Evolutionary conservation across 768 basidiomycete genomes (phyloP).

Genomic region (Trametes cubensis): DNA sequence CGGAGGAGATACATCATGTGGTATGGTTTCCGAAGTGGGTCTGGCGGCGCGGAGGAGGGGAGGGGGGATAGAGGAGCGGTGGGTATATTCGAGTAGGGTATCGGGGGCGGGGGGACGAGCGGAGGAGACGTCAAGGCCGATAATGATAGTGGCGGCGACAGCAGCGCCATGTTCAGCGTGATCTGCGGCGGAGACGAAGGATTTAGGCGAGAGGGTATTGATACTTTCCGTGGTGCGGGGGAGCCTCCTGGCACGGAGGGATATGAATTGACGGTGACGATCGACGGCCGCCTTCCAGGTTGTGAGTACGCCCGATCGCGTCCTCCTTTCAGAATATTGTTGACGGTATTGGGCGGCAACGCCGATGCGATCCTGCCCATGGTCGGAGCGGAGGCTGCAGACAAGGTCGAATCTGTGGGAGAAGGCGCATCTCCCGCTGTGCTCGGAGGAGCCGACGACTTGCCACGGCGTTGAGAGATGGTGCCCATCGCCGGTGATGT

Average conservation of each 20-base stretch:
- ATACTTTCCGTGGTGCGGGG: slow-evolving; percentile 57
- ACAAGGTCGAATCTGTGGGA: slow-evolving; percentile 42
- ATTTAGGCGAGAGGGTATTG: slow-evolving; percentile 62
- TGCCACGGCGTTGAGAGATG: slow-evolving; percentile 68
- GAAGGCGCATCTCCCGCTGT: slow-evolving; percentile 34
- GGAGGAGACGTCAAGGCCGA: slow-evolving; percentile 33
- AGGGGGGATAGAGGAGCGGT: slow-evolving; percentile 79
- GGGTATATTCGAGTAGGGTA: slow-evolving; percentile 59
- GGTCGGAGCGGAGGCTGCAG: slow-evolving; percentile 38
- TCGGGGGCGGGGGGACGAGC: slow-evolving; percentile 50
- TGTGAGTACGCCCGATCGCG: slow-evolving; percentile 77
- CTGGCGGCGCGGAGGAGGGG: slow-evolving; percentile 70
- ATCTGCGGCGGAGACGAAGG: slow-evolving; percentile 51
- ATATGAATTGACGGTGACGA: slow-evolving; percentile 54
- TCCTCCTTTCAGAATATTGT: slow-evolving; percentile 41
- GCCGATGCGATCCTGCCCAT: slow-evolving; percentile 40
- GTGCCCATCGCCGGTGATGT: slow-evolving; percentile 62
- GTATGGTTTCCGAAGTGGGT: slow-evolving; percentile 82
- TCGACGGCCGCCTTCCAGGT: slow-evolving; percentile 70
- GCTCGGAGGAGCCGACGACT: slow-evolving; percentile 58
- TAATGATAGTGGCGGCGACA: slow-evolving; percentile 42
- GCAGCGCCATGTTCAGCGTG: slow-evolving; percentile 53
- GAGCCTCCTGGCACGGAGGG: slow-evolving; percentile 48
- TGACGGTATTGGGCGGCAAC: slow-evolving; percentile 42
- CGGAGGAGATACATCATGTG: slow-evolving; percentile 85